Conservation (phyloP, 306 rosid species). For the Dalbergia cochinchinensis region DNA sequence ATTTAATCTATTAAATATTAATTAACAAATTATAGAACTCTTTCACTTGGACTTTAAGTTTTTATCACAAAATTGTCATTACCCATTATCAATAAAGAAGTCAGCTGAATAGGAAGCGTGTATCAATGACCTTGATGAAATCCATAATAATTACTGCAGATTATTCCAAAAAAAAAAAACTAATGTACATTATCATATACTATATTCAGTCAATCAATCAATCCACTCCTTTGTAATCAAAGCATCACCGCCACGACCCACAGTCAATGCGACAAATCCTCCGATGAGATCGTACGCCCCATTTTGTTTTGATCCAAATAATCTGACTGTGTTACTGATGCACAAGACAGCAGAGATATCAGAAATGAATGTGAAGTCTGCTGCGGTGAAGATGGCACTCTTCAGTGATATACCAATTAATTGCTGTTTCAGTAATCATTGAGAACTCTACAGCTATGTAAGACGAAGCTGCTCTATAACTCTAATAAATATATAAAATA, state of each 20-base stretch:
- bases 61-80: no score
- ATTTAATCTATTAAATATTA: no score
- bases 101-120: neutral
- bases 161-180: no score
- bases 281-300: constrained; percentile 6
- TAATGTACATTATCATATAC: neutral
- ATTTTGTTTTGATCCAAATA: neutral
- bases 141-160: neutral
- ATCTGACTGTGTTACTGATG: constrained; percentile 2
- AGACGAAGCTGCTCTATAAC: neutral
- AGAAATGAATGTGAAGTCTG: neutral
- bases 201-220: neutral
- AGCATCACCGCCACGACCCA: constrained; percentile 21
- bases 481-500: no score
- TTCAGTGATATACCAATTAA: neutral
- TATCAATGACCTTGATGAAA: neutral
- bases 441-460: constrained; percentile 1
- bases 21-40: no score
- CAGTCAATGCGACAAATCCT: constrained; percentile 28
- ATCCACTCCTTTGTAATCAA: constrained; percentile 2
- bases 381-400: neutral
- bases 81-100: no score
- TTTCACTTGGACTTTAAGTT: no score
- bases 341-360: neutral
- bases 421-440: constrained; percentile 3